phyloP scores from a whole-genome alignment of 495 filamentous ascomycete genomes.

The Massariosphaeria phaeospora region DNA sequence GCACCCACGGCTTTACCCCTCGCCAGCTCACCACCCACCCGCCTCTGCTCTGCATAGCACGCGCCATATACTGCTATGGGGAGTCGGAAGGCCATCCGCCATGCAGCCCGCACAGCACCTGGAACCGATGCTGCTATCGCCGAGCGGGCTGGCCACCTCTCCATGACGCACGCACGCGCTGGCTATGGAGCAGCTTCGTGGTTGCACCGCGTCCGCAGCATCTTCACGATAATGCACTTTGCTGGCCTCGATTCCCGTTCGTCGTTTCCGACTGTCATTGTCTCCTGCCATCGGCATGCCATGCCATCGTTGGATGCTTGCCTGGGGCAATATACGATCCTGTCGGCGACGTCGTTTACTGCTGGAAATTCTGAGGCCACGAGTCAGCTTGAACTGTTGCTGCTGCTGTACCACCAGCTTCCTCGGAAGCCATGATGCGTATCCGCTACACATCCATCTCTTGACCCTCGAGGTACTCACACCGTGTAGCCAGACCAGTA shows the following conservation, averaged over 20 bases:
- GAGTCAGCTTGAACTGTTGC: too few species aligned
- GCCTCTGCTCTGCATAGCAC: constrained; percentile 21
- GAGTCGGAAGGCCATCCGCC: constrained; percentile 5
- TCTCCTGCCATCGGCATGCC: not conserved
- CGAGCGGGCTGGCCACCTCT: not conserved
- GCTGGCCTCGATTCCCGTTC: not conserved
- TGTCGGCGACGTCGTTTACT: too few species aligned
- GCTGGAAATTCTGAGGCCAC: too few species aligned
- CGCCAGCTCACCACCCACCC: constrained; percentile 21
- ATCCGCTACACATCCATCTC: too few species aligned
- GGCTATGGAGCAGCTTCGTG: not conserved
- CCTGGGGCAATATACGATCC: too few species aligned
- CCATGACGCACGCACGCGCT: constrained; percentile 3
- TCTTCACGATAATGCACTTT: constrained; percentile 17
- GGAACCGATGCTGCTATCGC: not conserved
- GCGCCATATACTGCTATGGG: constrained; percentile 16
- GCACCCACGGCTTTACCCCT: not conserved
- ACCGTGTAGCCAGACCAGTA: too few species aligned
- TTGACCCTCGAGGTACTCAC: too few species aligned
- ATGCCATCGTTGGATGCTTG: too few species aligned
- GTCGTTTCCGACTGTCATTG: constrained; percentile 22
- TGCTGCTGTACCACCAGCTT: too few species aligned
- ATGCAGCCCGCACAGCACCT: not conserved
- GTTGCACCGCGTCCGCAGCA: constrained; percentile 18
- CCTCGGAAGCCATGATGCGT: too few species aligned